Conservation (phyloP, 73 alveolate species). For the Blepharisma japonicum region DNA sequence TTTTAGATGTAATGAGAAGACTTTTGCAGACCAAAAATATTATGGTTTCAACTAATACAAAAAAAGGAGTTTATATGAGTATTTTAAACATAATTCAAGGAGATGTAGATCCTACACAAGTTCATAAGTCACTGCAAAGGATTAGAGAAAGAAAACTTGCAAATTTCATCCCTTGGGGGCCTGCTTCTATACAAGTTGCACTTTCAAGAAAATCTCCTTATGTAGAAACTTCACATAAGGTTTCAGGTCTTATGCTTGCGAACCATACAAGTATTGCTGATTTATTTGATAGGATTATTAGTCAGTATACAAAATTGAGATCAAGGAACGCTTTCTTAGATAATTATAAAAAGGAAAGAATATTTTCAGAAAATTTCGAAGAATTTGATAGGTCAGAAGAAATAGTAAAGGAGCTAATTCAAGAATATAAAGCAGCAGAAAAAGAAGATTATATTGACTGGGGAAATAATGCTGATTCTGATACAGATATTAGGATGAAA, state of each 20-base stretch:
- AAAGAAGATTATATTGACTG: constrained; percentile 84
- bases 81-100: constrained; percentile 98
- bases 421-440: constrained; percentile 95
- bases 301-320: constrained; percentile 79
- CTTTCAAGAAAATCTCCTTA: constrained; percentile 89
- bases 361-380: constrained; percentile 74
- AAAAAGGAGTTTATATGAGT: constrained; percentile 91
- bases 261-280: constrained; percentile 94
- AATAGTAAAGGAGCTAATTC: constrained; percentile 70
- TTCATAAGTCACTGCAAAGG: constrained; percentile 97
- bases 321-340: constrained; percentile 94
- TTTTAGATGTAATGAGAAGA: constrained; percentile 96
- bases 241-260: constrained; percentile 98
- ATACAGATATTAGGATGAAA: too few relatives aligned
- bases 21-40: constrained; percentile 97
- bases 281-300: constrained; percentile 81
- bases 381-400: constrained; percentile 87
- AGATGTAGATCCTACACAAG: constrained; percentile 99
- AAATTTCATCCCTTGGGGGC: constrained; percentile 99
- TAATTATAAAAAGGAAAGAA: constrained; percentile 76
- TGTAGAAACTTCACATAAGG: constrained; percentile 94
- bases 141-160: constrained; percentile 95
- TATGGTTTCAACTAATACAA: constrained; percentile 91
- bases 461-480: constrained; percentile 35
- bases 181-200: constrained; percentile 98